These are phyloP conservation scores for Beauveria rudraprayagi DNA, from an alignment of 2,329 filamentous ascomycete genomes.

Conservation along the genomic window DNA sequence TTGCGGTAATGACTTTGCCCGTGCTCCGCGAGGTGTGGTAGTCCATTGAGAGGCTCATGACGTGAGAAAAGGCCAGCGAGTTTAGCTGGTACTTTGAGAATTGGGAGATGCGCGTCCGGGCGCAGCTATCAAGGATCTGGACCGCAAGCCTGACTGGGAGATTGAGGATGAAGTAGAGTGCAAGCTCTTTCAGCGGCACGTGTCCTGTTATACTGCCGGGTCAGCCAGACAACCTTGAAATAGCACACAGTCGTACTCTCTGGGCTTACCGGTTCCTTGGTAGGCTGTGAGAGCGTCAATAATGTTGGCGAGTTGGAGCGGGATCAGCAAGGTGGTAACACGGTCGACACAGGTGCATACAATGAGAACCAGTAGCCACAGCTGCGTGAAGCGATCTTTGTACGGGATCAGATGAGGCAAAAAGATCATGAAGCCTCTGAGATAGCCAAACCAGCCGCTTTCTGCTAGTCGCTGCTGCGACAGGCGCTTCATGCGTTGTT, in stretches of 20 bases:
- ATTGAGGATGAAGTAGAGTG: conserved; percentile 13
- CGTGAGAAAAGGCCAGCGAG: conserved; percentile 48
- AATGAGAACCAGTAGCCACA: conserved; percentile 17
- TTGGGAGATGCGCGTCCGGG: conserved; percentile 18
- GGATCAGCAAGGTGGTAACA: conserved; percentile 19
- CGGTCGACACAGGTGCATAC: conserved; percentile 16
- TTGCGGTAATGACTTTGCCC: conserved; percentile 51
- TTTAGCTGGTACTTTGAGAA: conserved; percentile 43
- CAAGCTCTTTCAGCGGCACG: conserved; percentile 11
- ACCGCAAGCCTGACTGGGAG: conserved; percentile 11
- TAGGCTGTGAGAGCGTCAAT: conserved; percentile 15
- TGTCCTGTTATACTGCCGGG: not conserved
- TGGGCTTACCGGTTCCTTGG: conserved; percentile 7
- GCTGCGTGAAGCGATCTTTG: conserved; percentile 19
- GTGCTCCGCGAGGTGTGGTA: conserved; percentile 58
- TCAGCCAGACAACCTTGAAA: not conserved
- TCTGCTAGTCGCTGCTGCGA: conserved; percentile 18
- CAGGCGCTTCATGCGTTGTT: conserved; percentile 17
- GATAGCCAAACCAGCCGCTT: conserved; percentile 20
- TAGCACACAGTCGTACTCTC: not conserved
- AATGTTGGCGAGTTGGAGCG: conserved; percentile 19
- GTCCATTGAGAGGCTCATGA: conserved; percentile 59
- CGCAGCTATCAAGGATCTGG: conserved; percentile 11
- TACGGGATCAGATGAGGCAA: conserved; percentile 20
- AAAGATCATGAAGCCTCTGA: conserved; percentile 19